These are phyloP conservation scores for Pseudopyrenochaeta lycopersici DNA, from an alignment of 2,329 filamentous ascomycete genomes.

Conservation along the genomic window DNA sequence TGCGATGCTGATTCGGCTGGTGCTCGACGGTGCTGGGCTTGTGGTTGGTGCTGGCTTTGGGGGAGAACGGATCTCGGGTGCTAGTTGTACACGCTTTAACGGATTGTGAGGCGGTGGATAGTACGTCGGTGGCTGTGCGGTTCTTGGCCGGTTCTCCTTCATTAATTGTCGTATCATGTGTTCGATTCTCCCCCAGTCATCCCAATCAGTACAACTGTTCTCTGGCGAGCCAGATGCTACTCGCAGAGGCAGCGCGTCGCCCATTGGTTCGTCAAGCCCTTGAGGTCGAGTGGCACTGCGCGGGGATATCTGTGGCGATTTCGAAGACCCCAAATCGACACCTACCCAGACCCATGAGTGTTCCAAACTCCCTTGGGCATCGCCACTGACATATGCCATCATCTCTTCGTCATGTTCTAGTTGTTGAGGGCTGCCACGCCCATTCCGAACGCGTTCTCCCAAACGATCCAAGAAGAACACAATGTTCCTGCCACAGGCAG, in stretches of 20 bases:
- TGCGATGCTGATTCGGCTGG: slow-evolving; percentile 55
- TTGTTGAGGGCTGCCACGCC: slow-evolving; percentile 47
- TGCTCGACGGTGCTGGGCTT: slow-evolving; percentile 49
- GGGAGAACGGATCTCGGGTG: slow-evolving; percentile 29
- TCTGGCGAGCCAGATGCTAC: slow-evolving; percentile 62
- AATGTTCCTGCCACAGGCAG: slow-evolving; percentile 81
- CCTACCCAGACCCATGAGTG: slow-evolving; percentile 82
- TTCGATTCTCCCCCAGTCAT: slow-evolving; percentile 81
- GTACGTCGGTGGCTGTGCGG: slow-evolving; percentile 37
- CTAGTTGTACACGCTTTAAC: slow-evolving; percentile 48
- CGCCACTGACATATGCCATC: slow-evolving; percentile 83
- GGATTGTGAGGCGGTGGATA: slow-evolving; percentile 50
- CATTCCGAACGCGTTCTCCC: slow-evolving; percentile 62
- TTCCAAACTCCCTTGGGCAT: slow-evolving; percentile 81
- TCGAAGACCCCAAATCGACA: slow-evolving; percentile 47
- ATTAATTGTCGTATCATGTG: slow-evolving; percentile 66
- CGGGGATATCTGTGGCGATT: slow-evolving; percentile 10
- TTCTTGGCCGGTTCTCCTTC: slow-evolving; percentile 54
- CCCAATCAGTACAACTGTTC: slow-evolving; percentile 73
- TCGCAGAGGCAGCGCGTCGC: slow-evolving; percentile 58
- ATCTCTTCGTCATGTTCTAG: slow-evolving; percentile 83
- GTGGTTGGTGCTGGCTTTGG: slow-evolving; percentile 26
- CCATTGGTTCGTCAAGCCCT: slow-evolving; percentile 37
- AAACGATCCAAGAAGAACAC: slow-evolving; percentile 80
- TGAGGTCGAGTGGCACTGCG: slow-evolving; percentile 17